Conservation (phyloP, 1,139 yeast species). For the Saccharomyces uvarum region DNA sequence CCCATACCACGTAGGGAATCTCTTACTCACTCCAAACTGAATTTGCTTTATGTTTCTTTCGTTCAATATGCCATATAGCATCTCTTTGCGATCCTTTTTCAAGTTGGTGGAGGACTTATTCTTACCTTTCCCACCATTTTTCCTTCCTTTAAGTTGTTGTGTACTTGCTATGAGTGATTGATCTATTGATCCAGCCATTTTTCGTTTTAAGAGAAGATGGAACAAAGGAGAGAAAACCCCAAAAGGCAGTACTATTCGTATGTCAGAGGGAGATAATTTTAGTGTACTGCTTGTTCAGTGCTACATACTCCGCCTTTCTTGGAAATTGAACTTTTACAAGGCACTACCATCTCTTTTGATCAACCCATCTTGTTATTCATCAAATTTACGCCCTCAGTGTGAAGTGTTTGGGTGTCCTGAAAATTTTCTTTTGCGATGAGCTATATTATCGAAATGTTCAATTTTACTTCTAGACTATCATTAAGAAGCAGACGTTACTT, state of each 20-base stretch:
- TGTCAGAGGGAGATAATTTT: not conserved
- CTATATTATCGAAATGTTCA: not conserved
- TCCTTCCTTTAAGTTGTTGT: not conserved
- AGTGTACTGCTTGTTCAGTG: not conserved
- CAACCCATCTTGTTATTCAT: not conserved
- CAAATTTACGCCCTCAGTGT: not conserved
- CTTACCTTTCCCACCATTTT: slow-evolving; percentile 7
- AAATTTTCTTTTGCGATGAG: not conserved
- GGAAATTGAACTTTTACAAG: not conserved
- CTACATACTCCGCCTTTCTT: not conserved
- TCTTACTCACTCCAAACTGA: slow-evolving; percentile 50
- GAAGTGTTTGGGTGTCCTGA: not conserved
- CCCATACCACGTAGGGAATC: slow-evolving; percentile 79
- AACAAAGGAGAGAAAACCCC: not conserved
- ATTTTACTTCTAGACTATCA: not conserved
- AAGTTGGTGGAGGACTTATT: not conserved
- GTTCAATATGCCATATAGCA: slow-evolving; percentile 53
- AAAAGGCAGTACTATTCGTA: too few relatives aligned
- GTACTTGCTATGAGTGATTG: not conserved
- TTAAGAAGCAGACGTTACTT: not conserved
- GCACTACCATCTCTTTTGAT: not conserved
- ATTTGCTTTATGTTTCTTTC: slow-evolving; percentile 57
- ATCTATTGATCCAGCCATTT: not conserved
- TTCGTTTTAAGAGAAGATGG: not conserved
- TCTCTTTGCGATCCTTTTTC: slow-evolving; percentile 22